Percentiles rank a stretch among this genome's conserved stretches.
Evolutionary conservation across 805 yeast species (phyloP).

Genomic region (Yamadazyma kitorensis): DNA sequence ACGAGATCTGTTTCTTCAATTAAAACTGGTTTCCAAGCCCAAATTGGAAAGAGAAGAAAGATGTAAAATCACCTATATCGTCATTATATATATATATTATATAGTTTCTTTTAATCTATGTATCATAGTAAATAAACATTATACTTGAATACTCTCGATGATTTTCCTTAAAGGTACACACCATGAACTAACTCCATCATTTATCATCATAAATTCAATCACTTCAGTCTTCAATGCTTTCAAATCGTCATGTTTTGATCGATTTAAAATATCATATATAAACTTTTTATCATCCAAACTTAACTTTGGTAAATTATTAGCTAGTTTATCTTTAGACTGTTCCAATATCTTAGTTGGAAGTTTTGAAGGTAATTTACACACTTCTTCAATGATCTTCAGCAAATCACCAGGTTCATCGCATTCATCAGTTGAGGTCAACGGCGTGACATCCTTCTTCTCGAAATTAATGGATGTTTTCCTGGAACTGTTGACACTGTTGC

Average conservation of each 20-base stretch:
- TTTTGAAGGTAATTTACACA: constrained; percentile 17
- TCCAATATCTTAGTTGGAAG: constrained; percentile 42
- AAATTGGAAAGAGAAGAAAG: constrained; percentile 83
- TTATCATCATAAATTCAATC: constrained; percentile 54
- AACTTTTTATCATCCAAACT: constrained; percentile 12
- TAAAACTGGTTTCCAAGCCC: constrained; percentile 99
- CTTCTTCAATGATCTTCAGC: constrained; percentile 10
- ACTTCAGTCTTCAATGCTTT: constrained; percentile 24
- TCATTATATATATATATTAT: constrained; percentile 4
- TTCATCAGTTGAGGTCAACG: neutral
- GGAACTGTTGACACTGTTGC: constrained; percentile 4
- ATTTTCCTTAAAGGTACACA: constrained; percentile 63
- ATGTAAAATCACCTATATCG: no score
- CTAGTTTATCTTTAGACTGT: constrained; percentile 43
- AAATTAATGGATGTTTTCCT: neutral
- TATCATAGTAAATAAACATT: constrained; percentile 14
- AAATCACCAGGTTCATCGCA: constrained; percentile 4
- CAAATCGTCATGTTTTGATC: constrained; percentile 2
- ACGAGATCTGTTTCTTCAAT: constrained; percentile 95
- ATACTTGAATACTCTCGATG: constrained; percentile 27
- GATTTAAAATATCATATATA: constrained; percentile 12
- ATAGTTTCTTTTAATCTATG: constrained; percentile 11
- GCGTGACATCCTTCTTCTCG: neutral
- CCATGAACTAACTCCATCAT: constrained; percentile 62
- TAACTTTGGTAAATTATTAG: constrained; percentile 2